These are phyloP conservation scores for Coemansia sp. DNA, from an alignment of 192 early-diverging fungal species.

Conservation along the genomic window DNA sequence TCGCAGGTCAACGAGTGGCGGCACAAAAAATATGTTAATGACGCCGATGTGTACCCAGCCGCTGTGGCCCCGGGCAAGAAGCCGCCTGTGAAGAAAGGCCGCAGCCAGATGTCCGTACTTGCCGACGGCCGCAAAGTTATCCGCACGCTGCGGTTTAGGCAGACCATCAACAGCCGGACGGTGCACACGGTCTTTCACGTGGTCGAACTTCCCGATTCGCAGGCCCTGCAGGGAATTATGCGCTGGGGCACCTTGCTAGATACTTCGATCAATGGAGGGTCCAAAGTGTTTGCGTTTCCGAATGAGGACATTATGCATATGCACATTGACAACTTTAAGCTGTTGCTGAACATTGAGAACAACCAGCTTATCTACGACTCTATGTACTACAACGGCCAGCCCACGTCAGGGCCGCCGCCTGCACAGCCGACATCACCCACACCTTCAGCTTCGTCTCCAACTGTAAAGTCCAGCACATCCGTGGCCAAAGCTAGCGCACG, in stretches of 20 bases:
- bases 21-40: slow-evolving; percentile 57
- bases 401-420: slow-evolving; percentile 37
- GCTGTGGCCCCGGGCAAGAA: slow-evolving; percentile 39
- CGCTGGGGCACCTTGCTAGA: slow-evolving; percentile 66
- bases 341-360: slow-evolving; percentile 48
- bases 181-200: slow-evolving; percentile 67
- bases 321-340: slow-evolving; percentile 55
- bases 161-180: slow-evolving; percentile 48
- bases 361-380: slow-evolving; percentile 53
- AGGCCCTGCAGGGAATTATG: slow-evolving; percentile 64
- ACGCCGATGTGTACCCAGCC: slow-evolving; percentile 52
- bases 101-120: slow-evolving; percentile 42
- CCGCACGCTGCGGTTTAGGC: slow-evolving; percentile 73
- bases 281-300: slow-evolving; percentile 56
- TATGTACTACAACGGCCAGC: slow-evolving; percentile 40
- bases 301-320: slow-evolving; percentile 51
- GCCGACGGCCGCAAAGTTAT: slow-evolving; percentile 63
- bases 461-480: slow-evolving; percentile 21
- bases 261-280: slow-evolving; percentile 66
- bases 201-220: slow-evolving; percentile 49
- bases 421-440: slow-evolving; percentile 12
- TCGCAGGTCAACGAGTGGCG: slow-evolving; percentile 72
- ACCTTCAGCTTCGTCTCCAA: slow-evolving; percentile 9
- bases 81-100: slow-evolving; percentile 32
- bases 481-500: slow-evolving; percentile 35